Base-by-base conservation (phyloP, 805 yeast species). In the Candida namnaoensis region DNA sequence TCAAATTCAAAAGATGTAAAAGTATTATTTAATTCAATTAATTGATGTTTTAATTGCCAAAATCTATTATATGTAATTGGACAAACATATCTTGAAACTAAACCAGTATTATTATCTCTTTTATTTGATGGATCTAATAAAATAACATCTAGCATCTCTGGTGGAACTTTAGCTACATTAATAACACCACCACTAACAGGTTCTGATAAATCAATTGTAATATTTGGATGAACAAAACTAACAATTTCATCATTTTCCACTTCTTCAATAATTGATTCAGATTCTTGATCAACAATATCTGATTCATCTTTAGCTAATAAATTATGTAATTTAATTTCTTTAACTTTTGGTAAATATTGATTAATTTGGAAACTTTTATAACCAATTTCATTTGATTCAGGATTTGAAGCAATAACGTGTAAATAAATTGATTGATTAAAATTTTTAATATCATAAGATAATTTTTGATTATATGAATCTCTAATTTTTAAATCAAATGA, bases 161-260 rank as follows among this genome's bases (percentile, higher is more conserved):
- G 56, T 7, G 62, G 60, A 4, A 54, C 44, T 30, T 48, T 23
- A 12, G 38, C 38, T 3, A 47, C 30, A 13, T 50, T 50, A 30
- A 58, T 34, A 13, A 45, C 11, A 27, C 53, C 54, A 24, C 52
- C 41, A n/a, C n/a, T n/a, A 30, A 30, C n/a, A 28, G 53, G 49
- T 38, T 51, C 40, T 4, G 57, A 49, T 12, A 65, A 28, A 3
- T 53, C 54, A 5, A 66, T 42, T 1, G 64, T 57, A 24, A 65
- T 54, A 38, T 64, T 62, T 23, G 69, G 69, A 46, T 65, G 64
- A 58, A 62, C 63, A 46, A 56, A 62, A 1, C 64, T 45, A n/a
- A 53, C 53, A 25, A 59, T 47, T 4, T 38, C 44, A 39, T 41
- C 42, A 11, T 38, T 34, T 19, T 49, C 52, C 4, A 35, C 44